Conservation (phyloP, 1,139 yeast genomes). For the Saccharomycopsis hybrid region DNA sequence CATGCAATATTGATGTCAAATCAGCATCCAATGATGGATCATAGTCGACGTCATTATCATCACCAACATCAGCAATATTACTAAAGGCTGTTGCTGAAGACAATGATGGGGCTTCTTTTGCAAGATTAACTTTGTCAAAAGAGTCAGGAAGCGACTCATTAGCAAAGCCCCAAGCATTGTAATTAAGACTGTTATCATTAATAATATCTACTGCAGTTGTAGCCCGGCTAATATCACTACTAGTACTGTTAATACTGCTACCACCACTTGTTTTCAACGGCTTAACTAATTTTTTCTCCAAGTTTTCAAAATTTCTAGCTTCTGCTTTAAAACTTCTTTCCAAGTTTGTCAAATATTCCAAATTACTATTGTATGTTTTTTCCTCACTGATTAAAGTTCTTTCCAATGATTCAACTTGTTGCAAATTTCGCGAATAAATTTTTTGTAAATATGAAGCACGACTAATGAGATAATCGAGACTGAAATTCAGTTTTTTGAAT, state of each 20-base stretch:
- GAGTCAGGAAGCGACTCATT: background rate
- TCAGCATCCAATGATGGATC: constrained; percentile 12
- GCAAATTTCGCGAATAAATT: constrained; percentile 9
- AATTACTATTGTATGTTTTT: constrained; percentile 4
- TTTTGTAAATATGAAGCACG: constrained; percentile 8
- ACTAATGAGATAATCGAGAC: constrained; percentile 7
- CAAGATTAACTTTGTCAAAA: constrained; percentile 5
- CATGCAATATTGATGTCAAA: background rate
- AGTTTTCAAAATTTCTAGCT: background rate
- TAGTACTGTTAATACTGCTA: no score
- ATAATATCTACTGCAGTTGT: no score
- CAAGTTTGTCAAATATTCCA: constrained; percentile 9
- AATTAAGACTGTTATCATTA: no score
- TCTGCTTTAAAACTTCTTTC: constrained; percentile 10
- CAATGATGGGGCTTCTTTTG: no score
- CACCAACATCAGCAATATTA: no score
- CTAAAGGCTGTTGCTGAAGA: no score
- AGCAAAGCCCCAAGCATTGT: background rate
- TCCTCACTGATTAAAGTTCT: constrained; percentile 7
- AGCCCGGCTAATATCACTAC: no score
- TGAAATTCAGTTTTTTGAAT: constrained; percentile 7
- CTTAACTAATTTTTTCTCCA: background rate
- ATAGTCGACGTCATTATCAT: constrained; percentile 2
- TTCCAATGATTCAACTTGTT: constrained; percentile 14
- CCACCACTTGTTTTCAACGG: no score